Evolutionary conservation across 345 rosid genomes (phyloP).

Genomic region (Geranium rotundifolium): DNA sequence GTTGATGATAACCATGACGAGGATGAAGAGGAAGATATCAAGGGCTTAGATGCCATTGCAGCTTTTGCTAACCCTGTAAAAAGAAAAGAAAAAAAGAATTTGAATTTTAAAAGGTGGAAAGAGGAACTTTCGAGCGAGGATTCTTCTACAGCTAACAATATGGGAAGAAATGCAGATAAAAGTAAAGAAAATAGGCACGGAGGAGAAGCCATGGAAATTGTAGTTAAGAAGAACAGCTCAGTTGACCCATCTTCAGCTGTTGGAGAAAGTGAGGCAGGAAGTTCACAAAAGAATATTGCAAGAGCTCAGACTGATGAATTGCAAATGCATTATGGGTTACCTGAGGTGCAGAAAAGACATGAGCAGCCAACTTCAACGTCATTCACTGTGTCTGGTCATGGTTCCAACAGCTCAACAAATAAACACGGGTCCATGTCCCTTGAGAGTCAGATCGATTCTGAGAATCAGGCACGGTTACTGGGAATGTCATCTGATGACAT

Average conservation of each 20-base stretch:
- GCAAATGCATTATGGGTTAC: too few relatives aligned
- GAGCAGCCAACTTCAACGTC: conserved; percentile 7
- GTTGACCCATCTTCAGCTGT: too few relatives aligned
- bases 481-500: conserved; percentile 70
- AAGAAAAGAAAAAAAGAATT: conserved; percentile 50
- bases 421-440: conserved; percentile 31
- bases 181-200: neutral
- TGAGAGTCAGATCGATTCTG: conserved; percentile 73
- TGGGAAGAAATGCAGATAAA: conserved; percentile 2
- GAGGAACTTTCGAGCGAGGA: conserved; percentile 24
- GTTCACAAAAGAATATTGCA: too few relatives aligned
- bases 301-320: too few relatives aligned
- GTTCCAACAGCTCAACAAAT: conserved; percentile 18
- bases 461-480: conserved; percentile 50
- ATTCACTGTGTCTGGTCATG: conserved; percentile 18
- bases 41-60: conserved; percentile 24
- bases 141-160: conserved; percentile 9
- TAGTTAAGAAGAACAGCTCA: neutral
- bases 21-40: conserved; percentile 29
- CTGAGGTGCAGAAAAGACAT: conserved; percentile 2
- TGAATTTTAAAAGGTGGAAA: conserved; percentile 47
- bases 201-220: neutral
- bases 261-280: too few relatives aligned
- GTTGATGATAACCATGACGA: conserved; percentile 9
- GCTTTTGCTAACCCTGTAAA: conserved; percentile 56